Evolutionary conservation across 1,139 yeast genomes (phyloP), one percentile per base, ranked within the genome.

Genomic region (Pichia sp.): DNA sequence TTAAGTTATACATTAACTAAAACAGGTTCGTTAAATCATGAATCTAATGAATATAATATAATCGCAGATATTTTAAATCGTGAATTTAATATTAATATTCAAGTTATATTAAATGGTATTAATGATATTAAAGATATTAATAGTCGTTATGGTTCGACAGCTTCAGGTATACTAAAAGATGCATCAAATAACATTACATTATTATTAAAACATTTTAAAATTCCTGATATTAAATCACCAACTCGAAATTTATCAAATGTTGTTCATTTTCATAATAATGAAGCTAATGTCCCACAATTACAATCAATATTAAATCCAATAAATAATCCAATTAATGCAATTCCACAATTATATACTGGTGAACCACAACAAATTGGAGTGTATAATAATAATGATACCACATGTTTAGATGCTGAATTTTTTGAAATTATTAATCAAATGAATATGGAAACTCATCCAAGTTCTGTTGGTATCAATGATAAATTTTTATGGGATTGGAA

Each of bases 1-100:
- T 52, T 63, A 38, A 58, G 64, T 30, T 58, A 58, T 43, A 49
- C 65, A 26, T 54, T 62, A 37, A 55, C 58, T 35, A 49, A 56
- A 9, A 34, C 30, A 7, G 44, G 43, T 22, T 44, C 42, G 3
- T 35, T 5, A 5, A 42, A 45, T 29, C 26, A 39, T 30, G 35
- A 34, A 10, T n/a, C 38, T 11, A 27, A 38, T 6, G 32, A 42
- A 10, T 48, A 43, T 26, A 44, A 44, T 25, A 27, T 46, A 9
- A 25, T 51, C 7, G 37, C 41, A 11, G 43, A 47, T 11, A 30
- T 36, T 8, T 54, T 62, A 4, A 53, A 55, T 23, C 53, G 49
- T 24, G 49, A 40, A 12, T 51, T 43, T 31, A 30, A 39, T 24
- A 49, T 62, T 4, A 59, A 60, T 42, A 54, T 53, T 37, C 44